Percentiles rank a stretch among this genome's conserved stretches.
Evolutionary conservation across 768 basidiomycete species (phyloP).

Genomic region (Gyrodon lividus): DNA sequence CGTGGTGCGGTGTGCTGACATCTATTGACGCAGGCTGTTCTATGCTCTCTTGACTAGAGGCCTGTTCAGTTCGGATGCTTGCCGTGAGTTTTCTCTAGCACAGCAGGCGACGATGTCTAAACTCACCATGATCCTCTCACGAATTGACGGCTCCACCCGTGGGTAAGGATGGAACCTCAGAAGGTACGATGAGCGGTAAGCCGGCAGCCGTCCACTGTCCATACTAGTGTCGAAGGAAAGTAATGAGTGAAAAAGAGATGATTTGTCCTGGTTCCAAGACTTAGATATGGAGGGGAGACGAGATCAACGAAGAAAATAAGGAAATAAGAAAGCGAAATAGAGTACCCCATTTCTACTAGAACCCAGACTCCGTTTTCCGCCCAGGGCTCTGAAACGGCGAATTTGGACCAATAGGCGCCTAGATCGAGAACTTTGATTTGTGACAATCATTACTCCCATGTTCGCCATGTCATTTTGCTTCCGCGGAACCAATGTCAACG

Average conservation of each 20-base stretch:
- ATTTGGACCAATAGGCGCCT: constrained; percentile 2
- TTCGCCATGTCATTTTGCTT: constrained; percentile 1
- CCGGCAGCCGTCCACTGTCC: constrained; percentile 17
- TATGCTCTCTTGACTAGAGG: background rate
- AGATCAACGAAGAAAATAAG: constrained; percentile 3
- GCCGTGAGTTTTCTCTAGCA: constrained; percentile 10
- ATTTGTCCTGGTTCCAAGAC: background rate
- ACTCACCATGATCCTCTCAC: constrained; percentile 27
- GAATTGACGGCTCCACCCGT: constrained; percentile 18
- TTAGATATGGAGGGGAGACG: background rate
- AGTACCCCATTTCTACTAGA: background rate
- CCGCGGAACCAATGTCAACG: background rate
- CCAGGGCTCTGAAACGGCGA: constrained; percentile 2
- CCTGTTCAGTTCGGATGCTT: constrained; percentile 8
- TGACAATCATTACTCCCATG: background rate
- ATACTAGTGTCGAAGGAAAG: constrained; percentile 7
- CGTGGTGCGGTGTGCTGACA: background rate
- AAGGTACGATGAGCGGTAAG: constrained; percentile 30
- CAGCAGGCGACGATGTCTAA: background rate
- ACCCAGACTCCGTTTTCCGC: background rate
- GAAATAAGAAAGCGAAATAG: background rate
- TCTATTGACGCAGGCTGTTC: background rate
- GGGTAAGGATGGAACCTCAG: constrained; percentile 31
- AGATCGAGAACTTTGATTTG: background rate
- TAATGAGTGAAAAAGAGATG: background rate